Base-by-base conservation (phyloP, 768 basidiomycete genomes). In the Phlebiopsis gigantea region DNA sequence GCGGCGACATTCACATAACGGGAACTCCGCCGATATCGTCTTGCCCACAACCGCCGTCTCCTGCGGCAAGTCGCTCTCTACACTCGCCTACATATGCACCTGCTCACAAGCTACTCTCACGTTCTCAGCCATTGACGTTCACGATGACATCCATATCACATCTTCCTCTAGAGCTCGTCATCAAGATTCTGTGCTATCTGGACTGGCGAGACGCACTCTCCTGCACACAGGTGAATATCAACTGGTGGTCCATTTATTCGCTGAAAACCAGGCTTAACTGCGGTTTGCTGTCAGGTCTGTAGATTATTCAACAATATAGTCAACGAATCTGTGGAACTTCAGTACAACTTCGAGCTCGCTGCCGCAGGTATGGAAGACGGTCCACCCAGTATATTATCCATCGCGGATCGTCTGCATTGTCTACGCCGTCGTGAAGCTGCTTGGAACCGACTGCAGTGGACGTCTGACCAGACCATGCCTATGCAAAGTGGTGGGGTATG, bases 401-500 rank as follows among this genome's bases (percentile, higher is more conserved):
- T 70, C 2, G 65, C 70, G 1, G 70, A 72, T 30, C 73, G 76
- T 25, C 68, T 81, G 19, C 57, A 69, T 7, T 59, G 66, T 30
- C 71, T 84, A n/a, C 68, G 66, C 26, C 46, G 49, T 15, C 64
- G 62, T 28, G 61, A 65, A 34, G 58, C 55, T 6, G 67, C 67
- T 2, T 66, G 65, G 67, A 26, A 56, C 12, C 43, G 46, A 1
- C 60, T 65, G 1, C 22, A 43, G 1, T 62, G 53, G 57, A 62
- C 53, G 19, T 22, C 55, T 4, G 45, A 56, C 8, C 46, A 61
- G 30, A 46, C 57, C 19, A 57, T 81, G 28, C 68, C 65, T 3
- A 80, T 82, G 77, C 53, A 65, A 25, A 57, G 60, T 3, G 80
- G 80, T 26, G 70, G 70, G 19, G 61, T 81, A 4, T 84, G 83